Evolutionary conservation across 2,329 filamentous ascomycete species (phyloP).

Genomic region (Ophiocordyceps camponoti-leonardi): DNA sequence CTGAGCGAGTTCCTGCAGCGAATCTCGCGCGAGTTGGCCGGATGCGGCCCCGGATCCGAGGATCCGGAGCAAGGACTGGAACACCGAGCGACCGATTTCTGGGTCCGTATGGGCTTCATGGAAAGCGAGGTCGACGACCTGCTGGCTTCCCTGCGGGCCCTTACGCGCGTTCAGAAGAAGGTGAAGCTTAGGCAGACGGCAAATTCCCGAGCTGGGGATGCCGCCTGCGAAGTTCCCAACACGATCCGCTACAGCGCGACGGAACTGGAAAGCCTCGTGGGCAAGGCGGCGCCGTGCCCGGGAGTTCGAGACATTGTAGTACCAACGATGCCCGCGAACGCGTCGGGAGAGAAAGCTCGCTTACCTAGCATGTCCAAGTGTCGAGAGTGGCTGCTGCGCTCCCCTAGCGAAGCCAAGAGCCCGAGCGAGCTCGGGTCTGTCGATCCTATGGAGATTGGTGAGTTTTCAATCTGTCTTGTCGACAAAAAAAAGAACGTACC

Average conservation of each 20-base stretch:
- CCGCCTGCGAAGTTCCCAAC: not conserved
- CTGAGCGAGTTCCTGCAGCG: not conserved
- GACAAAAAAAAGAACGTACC: not conserved
- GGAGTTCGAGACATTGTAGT: too few relatives aligned
- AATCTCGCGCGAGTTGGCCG: not conserved
- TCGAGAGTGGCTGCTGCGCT: not conserved
- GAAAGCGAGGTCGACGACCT: conserved; percentile 7
- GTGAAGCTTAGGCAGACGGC: conserved; percentile 1
- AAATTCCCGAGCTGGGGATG: not conserved
- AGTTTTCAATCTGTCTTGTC: not conserved
- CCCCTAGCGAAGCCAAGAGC: not conserved
- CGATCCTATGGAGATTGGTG: not conserved
- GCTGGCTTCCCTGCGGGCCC: conserved; percentile 6
- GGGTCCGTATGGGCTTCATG: conserved; percentile 10
- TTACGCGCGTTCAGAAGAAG: conserved; percentile 9
- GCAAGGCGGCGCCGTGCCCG: not conserved
- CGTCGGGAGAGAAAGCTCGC: not conserved
- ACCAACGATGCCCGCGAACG: not conserved
- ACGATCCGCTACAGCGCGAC: not conserved
- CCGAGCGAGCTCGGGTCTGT: not conserved
- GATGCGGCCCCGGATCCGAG: not conserved
- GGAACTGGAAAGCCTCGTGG: not conserved
- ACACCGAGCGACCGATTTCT: conserved; percentile 9
- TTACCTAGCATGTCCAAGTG: not conserved
- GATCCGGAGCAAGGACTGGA: conserved; percentile 6